phyloP scores from a whole-genome alignment of 805 yeast genomes.

The Candida piceae region DNA sequence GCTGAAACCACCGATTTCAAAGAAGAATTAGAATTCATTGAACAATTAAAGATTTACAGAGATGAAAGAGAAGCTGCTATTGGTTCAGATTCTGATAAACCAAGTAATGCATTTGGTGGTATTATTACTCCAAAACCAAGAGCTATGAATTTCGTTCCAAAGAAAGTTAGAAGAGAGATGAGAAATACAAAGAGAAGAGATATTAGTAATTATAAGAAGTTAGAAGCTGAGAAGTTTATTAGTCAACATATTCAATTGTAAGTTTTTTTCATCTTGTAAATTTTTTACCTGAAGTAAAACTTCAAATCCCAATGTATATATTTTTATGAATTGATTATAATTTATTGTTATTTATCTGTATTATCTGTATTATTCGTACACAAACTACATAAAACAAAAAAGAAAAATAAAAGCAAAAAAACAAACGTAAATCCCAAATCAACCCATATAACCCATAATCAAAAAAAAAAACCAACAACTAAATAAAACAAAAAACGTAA shows the following conservation, averaged over 20 bases:
- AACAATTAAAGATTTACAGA: constrained; percentile 48
- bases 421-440: too few relatives aligned
- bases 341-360: too few relatives aligned
- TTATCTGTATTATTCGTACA: too few relatives aligned
- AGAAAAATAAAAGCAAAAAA: too few relatives aligned
- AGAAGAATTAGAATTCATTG: constrained; percentile 30
- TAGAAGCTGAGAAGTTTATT: constrained; percentile 34
- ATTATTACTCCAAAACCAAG: constrained; percentile 47
- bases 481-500: too few relatives aligned
- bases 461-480: too few relatives aligned
- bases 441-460: too few relatives aligned
- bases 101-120: constrained; percentile 73
- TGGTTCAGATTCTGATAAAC: constrained; percentile 68
- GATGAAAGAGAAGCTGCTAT: constrained; percentile 40
- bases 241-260: constrained; percentile 36
- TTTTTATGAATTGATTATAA: too few relatives aligned
- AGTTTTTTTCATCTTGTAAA: too few relatives aligned
- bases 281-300: too few relatives aligned
- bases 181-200: constrained; percentile 38
- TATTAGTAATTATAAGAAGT: constrained; percentile 18
- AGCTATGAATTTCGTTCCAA: constrained; percentile 64
- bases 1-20: constrained; percentile 37
- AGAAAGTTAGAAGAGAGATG: constrained; percentile 40
- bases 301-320: too few relatives aligned
- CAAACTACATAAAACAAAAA: too few relatives aligned